Base-by-base conservation (phyloP, 169 alveolate species). In the Plasmodium falciparum region DNA sequence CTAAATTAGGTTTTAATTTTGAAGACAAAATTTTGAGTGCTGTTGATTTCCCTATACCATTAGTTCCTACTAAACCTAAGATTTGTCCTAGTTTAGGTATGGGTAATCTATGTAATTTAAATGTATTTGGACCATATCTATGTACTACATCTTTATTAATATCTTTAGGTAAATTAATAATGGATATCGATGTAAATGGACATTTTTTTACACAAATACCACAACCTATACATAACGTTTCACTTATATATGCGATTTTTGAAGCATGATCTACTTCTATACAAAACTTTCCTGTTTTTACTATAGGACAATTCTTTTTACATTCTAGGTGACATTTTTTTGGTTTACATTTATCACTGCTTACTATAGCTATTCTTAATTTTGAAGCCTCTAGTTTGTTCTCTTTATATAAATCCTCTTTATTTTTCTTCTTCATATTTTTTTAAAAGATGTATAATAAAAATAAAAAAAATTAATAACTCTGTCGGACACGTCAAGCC, bases 141-240 rank as follows among this genome's bases (percentile, higher is more conserved):
- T 98, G 99, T 12, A 95, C 94, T 47, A 95, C 95, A 67, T 95
- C 96, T 92, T 89, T 95, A 70, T 97, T 96, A 75, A 99, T 92
- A 88, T 98, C 99, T 92, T 97, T 98, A n/a, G 99, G 99, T 70
- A 99, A 85, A 88, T 99, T 99, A 73, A 99, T 99, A 88, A 99
- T 98, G 43, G 96, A 96, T 67, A 99, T 99, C 9, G 99, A 99
- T 50, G 97, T 97, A 88, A 98, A 98, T 5, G 99, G 99, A 92
- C 99, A 99, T 92, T 98, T 98, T 95, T 99, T 99, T 56, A 98
- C 99, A 91, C 99, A 99, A 67, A 98, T 96, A 85, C 99, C 99
- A 80, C 99, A 99, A 12, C 99, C 99, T 73, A 99, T 98, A 94
- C 99, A 99, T 8, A 99, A 95, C 7, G 98, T 94, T 93, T 98